Percentiles rank a stretch among this genome's conserved stretches.
phyloP scores from a whole-genome alignment of 495 filamentous ascomycete genomes.

The Neurospora tetraspora region DNA sequence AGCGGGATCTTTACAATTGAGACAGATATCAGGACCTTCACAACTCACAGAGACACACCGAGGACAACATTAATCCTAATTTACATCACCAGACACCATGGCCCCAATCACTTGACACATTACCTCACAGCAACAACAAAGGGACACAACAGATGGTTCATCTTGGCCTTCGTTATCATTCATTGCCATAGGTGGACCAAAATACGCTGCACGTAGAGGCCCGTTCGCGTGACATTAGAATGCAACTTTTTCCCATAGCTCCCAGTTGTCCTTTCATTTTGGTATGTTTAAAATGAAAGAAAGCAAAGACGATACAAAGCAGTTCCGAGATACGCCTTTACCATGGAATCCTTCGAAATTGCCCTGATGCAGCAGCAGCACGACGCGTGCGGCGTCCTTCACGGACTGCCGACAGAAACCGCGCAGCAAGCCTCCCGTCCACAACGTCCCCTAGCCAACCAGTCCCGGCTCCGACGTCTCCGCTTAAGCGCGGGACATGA shows the following conservation, averaged over 20 bases:
- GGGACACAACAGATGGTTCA: neutral
- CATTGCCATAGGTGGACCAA: neutral
- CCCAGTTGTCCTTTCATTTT: constrained; percentile 21
- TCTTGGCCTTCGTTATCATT: neutral
- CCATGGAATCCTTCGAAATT: constrained; percentile 26
- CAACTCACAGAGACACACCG: neutral
- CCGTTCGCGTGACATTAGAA: neutral
- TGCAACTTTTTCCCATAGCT: constrained; percentile 17
- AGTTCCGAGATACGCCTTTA: constrained; percentile 29
- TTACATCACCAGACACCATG: neutral
- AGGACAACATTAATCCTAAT: neutral
- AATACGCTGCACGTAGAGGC: neutral
- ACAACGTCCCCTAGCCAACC: constrained; percentile 8
- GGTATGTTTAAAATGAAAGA: constrained; percentile 19
- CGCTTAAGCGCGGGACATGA: constrained; percentile 64
- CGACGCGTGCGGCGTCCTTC: neutral
- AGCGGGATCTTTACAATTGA: neutral
- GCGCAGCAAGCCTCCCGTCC: constrained; percentile 14
- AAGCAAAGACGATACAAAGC: constrained; percentile 29
- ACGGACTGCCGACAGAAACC: neutral
- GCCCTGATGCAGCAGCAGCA: constrained; percentile 2
- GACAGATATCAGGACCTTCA: neutral
- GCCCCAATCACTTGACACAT: neutral
- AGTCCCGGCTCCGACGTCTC: constrained; percentile 9
- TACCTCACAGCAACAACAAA: neutral